Base-by-base conservation (phyloP, 257 asterid species). In the Parsonsia alboflavescens region DNA sequence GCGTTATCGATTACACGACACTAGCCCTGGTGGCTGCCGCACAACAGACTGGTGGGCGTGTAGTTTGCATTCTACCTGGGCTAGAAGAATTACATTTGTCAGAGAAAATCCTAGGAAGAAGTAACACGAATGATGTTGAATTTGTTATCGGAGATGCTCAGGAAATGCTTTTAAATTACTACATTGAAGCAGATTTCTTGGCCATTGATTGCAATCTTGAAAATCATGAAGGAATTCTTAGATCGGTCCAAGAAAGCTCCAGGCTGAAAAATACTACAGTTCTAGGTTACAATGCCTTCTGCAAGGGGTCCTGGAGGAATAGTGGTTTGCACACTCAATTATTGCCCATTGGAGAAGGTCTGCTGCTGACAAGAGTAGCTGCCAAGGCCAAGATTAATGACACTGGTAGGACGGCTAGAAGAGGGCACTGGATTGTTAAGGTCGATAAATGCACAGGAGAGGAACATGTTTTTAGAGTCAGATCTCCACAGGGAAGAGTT, bases 281-380 rank as follows among this genome's bases (percentile, higher is more conserved):
- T 28, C 6, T 91, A 12, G 96, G 96, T 1, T 93, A 91, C 74
- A 93, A 93, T 53, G 98, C 96, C 2, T 93, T 89, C 26, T 82
- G 92, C 74, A 86, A 80, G 7, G 89, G 80, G 12, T 73, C 93
- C 0, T 89, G 97, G 97, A 82, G 86, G 59, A 85, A 82, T 17
- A 77, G 88, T 71, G 81, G 82, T 4, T 72, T 81, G 70, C 73
- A 85, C 0, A 80, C 89, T 13, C 93, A 86, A 58, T 73, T 91
- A 80, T 84, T 93, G 86, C 98, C 96, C 0, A 93, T 93, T 0
- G 96, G 96, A 62, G 96, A 86, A 68, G 98, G 97, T 11, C 64
- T 93, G 80, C 68, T 91, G 75, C 79, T 93, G 41, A 87, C 87
- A 1, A 80, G 90, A 79, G 73, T 78, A 16, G 76, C 82, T 28